Base-by-base conservation (phyloP, 192 early-diverging fungal genomes). In the Rhizoclosmatium globosum region DNA sequence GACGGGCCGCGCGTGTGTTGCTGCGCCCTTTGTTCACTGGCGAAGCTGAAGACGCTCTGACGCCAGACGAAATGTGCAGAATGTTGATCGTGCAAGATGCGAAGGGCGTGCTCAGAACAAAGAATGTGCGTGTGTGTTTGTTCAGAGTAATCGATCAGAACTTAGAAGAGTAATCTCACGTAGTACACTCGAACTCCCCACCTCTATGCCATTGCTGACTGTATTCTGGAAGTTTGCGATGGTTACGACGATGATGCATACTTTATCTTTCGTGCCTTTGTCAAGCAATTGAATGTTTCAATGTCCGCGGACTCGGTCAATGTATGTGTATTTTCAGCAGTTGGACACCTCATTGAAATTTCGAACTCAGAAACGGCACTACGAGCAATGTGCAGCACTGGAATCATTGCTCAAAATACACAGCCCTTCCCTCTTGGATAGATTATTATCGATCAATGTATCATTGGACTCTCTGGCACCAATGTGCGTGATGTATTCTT, bases 171-270 rank as follows among this genome's bases (percentile, higher is more conserved):
- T 31, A 31, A 31, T 31, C 31, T 0, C 17, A 53, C 43, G 44
- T 45, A 81, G 42, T 62, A 62, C 23, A 21, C 7, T 19, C 60
- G 60, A 62, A 62, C 21, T 62, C 60, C 15, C 21, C 79, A 82
- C 62, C 69, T 86, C 2, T 45, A 67, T 23, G 42, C 70, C 3
- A 72, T 88, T 15, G 84, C 87, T 13, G 64, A 74, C 23, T 75
- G 80, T 23, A 76, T 88, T 19, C 65, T 80, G 4, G 83, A 86
- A 57, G 74, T 88, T 19, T 88, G 84, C 71, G 87, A 88, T 66
- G 77, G 68, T 39, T 68, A 70, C 62, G 79, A 81, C 47, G 44
- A n/a, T 1, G 87, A 88, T 65, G 82, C 87, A n/a, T 84, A 82
- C 64, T 88, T 81, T 83, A 65, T 88, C 9, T 81, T 85, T 31